Evolutionary conservation across 139 green algal genomes (phyloP), one percentile per base, ranked within the genome.

Genomic region (Diplosphaera chodatii): DNA sequence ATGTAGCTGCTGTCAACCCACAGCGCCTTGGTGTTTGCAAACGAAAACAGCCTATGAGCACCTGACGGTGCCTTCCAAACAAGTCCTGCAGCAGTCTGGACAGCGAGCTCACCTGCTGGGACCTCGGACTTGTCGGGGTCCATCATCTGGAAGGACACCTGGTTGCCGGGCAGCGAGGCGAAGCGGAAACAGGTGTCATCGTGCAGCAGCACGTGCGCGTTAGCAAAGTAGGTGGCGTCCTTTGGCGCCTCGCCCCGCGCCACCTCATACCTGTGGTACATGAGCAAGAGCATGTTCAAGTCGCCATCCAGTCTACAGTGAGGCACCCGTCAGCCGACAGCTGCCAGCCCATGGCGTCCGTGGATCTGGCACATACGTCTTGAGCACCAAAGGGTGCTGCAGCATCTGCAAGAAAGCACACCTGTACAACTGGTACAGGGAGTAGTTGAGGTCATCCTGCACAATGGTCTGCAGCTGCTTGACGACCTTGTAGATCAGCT

Each of bases 401-500:
- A n/a, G n/a, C n/a, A n/a, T n/a, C n/a, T n/a, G n/a, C n/a, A n/a
- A n/a, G 48, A 59, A 25, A 3, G n/a, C n/a, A n/a, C 48, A 59
- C 48, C 48, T 28, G 20, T 30, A 32, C 34, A 77, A 62, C 66
- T 78, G 72, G 66, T 82, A 79, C 6, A 84, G 68, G 68, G 71
- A 83, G 30, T 55, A 74, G 27, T 67, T 74, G 29, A 84, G 32
- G 15, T 96, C 91, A 8, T 96, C 91, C 37, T 67, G 34, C 56
- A 91, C 72, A 65, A 93, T 29, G 40, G 33, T 41, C 74, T 86
- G 80, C 48, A 86, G 63, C 67, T 97, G 92, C 79, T 96, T 96
- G 27, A 98, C 83, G 3, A 97, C 66, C 80, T 95, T 94, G 74
- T 84, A 81, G 55, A 96, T 86, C 31, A 98, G 88, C 86, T 97